Evolutionary conservation across 164 flowering plant genomes (phyloP).

Genomic region (Magnolia kwangsiensis): DNA sequence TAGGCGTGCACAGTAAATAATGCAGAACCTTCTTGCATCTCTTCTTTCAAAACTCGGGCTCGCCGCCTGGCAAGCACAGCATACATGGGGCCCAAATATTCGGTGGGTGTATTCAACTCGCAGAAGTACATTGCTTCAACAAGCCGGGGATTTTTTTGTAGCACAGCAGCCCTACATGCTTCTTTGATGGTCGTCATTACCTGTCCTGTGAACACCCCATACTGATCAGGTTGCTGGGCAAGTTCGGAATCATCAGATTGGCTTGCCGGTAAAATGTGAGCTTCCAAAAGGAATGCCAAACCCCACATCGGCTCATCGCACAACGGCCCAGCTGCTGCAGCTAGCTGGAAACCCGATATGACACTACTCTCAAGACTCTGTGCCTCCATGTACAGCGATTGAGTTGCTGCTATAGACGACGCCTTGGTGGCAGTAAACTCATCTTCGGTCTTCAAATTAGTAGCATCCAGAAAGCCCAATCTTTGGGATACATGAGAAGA

Average conservation of each 20-base stretch:
- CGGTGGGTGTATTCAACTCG: constrained; percentile 78
- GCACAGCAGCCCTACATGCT: constrained; percentile 76
- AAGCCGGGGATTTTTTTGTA: constrained; percentile 72
- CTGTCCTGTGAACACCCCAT: constrained; percentile 72
- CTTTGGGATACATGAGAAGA: constrained; percentile 60
- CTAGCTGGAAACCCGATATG: constrained; percentile 85
- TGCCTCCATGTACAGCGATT: constrained; percentile 41
- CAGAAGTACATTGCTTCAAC: constrained; percentile 90
- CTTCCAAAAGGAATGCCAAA: constrained; percentile 70
- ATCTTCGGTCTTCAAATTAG: constrained; percentile 1
- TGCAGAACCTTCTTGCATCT: constrained; percentile 91
- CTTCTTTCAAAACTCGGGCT: constrained; percentile 76
- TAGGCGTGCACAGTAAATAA: constrained; percentile 90
- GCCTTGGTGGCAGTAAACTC: constrained; percentile 9
- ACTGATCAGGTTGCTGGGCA: constrained; percentile 44
- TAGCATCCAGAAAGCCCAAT: constrained; percentile 45
- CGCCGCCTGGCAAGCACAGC: constrained; percentile 73
- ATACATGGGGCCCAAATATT: constrained; percentile 74
- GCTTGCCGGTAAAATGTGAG: constrained; percentile 37
- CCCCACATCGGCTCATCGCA: constrained; percentile 99
- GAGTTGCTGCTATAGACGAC: constrained; percentile 19
- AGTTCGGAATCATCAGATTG: constrained; percentile 36
- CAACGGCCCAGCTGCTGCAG: constrained; percentile 79
- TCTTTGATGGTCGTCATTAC: constrained; percentile 85
- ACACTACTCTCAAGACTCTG: constrained; percentile 66